phyloP scores from a whole-genome alignment of 164 flowering plant genomes.

The Paratinospora sagittata region DNA sequence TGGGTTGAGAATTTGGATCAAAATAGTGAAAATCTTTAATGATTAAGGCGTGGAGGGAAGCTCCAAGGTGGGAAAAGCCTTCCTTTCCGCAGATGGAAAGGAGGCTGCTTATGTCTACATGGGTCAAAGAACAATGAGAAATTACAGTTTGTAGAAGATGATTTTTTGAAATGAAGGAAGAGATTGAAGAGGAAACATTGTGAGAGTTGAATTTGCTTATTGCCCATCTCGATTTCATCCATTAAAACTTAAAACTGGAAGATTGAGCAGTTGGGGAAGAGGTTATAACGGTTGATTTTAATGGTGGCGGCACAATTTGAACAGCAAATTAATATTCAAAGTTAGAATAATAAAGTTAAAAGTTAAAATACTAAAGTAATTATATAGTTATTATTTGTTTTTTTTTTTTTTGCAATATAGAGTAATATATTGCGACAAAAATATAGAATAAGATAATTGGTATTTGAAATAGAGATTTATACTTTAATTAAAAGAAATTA shows the following conservation, averaged over 20 bases:
- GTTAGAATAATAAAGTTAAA: too few species aligned
- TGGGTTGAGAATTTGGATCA: neutral
- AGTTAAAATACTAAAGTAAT: too few species aligned
- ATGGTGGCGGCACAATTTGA: too few species aligned
- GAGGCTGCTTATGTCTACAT: constrained; percentile 31
- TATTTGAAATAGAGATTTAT: too few species aligned
- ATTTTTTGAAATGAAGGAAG: constrained; percentile 8
- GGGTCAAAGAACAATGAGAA: constrained; percentile 19
- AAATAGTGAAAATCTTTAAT: constrained; percentile 34
- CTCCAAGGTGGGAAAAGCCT: constrained; percentile 40
- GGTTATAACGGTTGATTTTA: too few species aligned
- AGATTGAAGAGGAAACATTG: constrained; percentile 19
- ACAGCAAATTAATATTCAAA: too few species aligned
- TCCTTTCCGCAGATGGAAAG: constrained; percentile 54
- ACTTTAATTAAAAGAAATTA: too few species aligned
- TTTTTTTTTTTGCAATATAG: too few species aligned
- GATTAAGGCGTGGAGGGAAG: constrained; percentile 65
- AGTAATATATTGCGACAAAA: too few species aligned
- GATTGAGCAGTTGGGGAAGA: too few species aligned
- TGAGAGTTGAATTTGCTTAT: constrained; percentile 24
- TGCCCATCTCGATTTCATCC: constrained; percentile 57
- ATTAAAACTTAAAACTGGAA: constrained; percentile 17
- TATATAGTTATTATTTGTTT: too few species aligned
- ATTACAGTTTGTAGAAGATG: constrained; percentile 10
- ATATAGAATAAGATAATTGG: too few species aligned